Evolutionary conservation across 2,329 filamentous ascomycete species (phyloP), one percentile per base, ranked within the genome.

Genomic region (Penicillium brevicompactum): DNA sequence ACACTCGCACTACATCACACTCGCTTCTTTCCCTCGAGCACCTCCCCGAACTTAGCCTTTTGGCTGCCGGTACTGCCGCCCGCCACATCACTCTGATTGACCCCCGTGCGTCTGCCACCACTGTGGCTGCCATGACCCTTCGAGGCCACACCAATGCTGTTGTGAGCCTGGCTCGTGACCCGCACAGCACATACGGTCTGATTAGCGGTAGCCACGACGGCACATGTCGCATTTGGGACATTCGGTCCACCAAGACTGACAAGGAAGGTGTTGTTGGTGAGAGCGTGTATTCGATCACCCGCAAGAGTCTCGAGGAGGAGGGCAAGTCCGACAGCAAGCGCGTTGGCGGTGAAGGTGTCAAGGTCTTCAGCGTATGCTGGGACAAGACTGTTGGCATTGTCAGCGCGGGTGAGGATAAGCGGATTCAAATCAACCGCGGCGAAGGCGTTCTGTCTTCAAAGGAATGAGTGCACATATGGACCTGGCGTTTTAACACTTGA

Each of bases 51-150:
- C 77, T 87, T 27, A 76, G 82, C 69, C 76, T 88, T 61, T 75
- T 89, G 32, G 86, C 85, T 13, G 88, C 91, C 21, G 94, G 92
- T 56, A 96, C 91, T 2, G 88, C 88, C 14, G 90, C 91, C 21
- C 84, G 92, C 53, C 91, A 96, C 76, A 90, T 99, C 70, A 93
- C 91, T 0, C 83, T 99, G n/a, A 85, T 97, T 63, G 94, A 99
- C 73, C 93, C 93, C 3, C 86, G 94, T 50, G 88, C 85, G 30
- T 89, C 87, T 3, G 89, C 91, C 3, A 84, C 86, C 1, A 84
- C 87, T 1, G 89, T 93, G 22, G 86, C 88, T 10, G 90, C 91
- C 40, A 90, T 97, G 86, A 96, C 91, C n/a, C 84, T 97, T 18
- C 85, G 91, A 32, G 93, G 93, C 1, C 93, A 97, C 77, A 86